Base-by-base conservation (phyloP, 1,139 yeast species). In the Pichia sp. region DNA sequence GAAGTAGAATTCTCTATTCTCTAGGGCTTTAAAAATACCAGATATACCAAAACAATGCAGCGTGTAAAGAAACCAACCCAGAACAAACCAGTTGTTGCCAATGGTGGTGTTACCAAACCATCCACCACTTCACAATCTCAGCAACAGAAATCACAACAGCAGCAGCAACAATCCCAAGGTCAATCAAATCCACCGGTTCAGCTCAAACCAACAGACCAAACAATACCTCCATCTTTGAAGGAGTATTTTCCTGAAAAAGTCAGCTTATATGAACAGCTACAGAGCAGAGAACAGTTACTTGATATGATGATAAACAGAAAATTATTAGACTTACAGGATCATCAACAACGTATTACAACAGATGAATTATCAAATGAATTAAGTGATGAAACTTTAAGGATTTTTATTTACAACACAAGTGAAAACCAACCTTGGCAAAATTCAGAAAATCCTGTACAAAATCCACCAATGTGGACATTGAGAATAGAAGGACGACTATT, bases 351-450 rank as follows among this genome's bases (percentile, higher is more conserved):
- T 3, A 52, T 58, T 49, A 73, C 72, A 43, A 48, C 53, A 7
- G 38, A 25, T n/a, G 54, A 52, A 39, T 39, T 53, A 36, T 43
- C 53, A n/a, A 74, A 74, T 53, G 68, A 77, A 3, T 61, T 73
- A 42, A 73, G 72, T 46, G 76, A 77, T 3, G 77, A 82, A 29
- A 67, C 73, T 4, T 72, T 92, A 60, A 77, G 98, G 51, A 77
- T 92, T 24, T 92, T 84, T 62, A 72, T 94, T 30, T 88, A 92
- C 59, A 89, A 87, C 63, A 83, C 88, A 3, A 73, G 85, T 40
- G 85, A 82, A 53, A 86, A 87, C 64, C 97, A 92, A 68, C 88
- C 94, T 42, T 92, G 98, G 98, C 97, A 90, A 63, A 34, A 39
- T 16, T n/a, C 15, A 8, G 59, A 16, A 45, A 56, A 64, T 59